Evolutionary conservation across 1,284 basidiomycete genomes (phyloP).

Genomic region (Papiliotrema fonsecae): DNA sequence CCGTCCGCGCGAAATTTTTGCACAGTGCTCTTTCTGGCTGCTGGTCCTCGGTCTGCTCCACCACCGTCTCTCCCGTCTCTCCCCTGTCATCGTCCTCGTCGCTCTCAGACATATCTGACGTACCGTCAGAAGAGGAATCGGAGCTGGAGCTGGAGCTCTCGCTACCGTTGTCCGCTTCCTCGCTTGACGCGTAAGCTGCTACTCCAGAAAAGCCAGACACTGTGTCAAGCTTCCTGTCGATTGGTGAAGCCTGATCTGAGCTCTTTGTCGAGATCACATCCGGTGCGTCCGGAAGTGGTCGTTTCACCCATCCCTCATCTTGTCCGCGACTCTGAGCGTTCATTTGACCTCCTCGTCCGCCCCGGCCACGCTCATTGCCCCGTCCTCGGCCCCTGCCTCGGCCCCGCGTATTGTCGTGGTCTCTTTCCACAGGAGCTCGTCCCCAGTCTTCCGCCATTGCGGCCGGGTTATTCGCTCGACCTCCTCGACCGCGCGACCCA

Average conservation of each 20-base stretch:
- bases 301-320: conserved; percentile 39
- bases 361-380: conserved; percentile 37
- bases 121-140: conserved; percentile 18
- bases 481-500: conserved; percentile 7
- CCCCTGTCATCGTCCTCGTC: not conserved
- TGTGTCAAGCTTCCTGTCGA: not conserved
- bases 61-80: too few species aligned
- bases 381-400: conserved; percentile 11
- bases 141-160: conserved; percentile 3
- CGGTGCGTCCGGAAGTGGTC: too few species aligned
- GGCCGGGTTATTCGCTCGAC: conserved; percentile 25
- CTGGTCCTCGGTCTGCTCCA: not conserved
- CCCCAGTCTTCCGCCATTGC: conserved; percentile 43
- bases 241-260: too few species aligned
- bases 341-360: conserved; percentile 31
- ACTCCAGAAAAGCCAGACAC: not conserved
- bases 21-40: conserved; percentile 21
- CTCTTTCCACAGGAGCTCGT: conserved; percentile 3
- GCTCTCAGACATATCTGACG: conserved; percentile 6
- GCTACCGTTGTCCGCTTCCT: not conserved
- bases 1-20: conserved; percentile 35
- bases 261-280: too few species aligned
- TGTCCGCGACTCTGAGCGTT: conserved; percentile 11
- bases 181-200: conserved; percentile 9
- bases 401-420: conserved; percentile 15